Percentiles rank a stretch among this genome's conserved stretches.
Evolutionary conservation across 495 filamentous ascomycete species (phyloP).

Genomic region (Cudoniella acicularis): DNA sequence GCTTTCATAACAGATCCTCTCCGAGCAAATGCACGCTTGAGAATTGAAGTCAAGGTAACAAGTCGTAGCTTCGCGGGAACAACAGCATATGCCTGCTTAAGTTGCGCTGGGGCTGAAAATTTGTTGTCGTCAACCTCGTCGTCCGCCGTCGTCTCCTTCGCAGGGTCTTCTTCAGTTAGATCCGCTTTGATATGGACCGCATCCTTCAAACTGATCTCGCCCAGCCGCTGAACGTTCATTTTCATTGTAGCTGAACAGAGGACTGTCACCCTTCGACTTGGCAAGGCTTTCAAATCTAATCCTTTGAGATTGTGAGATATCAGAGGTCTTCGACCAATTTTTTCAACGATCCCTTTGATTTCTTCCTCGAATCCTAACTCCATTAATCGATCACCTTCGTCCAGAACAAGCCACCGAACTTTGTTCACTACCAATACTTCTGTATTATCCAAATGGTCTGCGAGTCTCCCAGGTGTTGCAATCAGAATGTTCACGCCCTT

Average conservation of each 20-base stretch:
- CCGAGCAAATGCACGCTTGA: constrained; percentile 82
- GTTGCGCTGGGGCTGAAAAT: constrained; percentile 86
- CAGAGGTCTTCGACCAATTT: constrained; percentile 55
- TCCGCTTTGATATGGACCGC: constrained; percentile 82
- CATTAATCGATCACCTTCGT: constrained; percentile 95
- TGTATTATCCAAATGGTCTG: constrained; percentile 89
- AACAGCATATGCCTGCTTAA: constrained; percentile 85
- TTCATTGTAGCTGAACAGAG: constrained; percentile 97
- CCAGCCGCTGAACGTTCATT: constrained; percentile 86
- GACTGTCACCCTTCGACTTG: constrained; percentile 75
- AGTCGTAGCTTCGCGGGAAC: constrained; percentile 85
- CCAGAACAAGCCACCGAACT: constrained; percentile 88
- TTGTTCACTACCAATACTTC: constrained; percentile 82
- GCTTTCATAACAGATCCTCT: constrained; percentile 89
- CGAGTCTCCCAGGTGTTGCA: constrained; percentile 85
- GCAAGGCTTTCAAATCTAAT: constrained; percentile 53
- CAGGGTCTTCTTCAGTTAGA: constrained; percentile 42
- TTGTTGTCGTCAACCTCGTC: constrained; percentile 44
- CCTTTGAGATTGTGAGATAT: constrained; percentile 37
- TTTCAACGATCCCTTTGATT: constrained; percentile 70
- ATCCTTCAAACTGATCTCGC: constrained; percentile 92
- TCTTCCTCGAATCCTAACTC: constrained; percentile 96
- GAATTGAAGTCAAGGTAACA: constrained; percentile 75
- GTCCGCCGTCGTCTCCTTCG: constrained; percentile 31
- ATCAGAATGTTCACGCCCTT: constrained; percentile 95